phyloP scores from a whole-genome alignment of 352 stramenopile species.

The Globisporangium middletonii region DNA sequence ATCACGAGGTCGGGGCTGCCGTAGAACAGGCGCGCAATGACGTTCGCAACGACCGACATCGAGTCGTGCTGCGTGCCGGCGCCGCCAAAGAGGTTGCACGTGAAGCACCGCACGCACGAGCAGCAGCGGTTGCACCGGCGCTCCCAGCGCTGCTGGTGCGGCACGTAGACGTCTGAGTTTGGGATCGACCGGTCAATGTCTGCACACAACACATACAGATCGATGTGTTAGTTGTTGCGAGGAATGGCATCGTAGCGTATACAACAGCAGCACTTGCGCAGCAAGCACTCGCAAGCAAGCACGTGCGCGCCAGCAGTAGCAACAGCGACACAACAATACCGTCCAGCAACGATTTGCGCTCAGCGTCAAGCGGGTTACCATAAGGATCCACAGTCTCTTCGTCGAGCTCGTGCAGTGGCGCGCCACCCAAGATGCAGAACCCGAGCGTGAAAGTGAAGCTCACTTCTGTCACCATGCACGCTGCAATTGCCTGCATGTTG shows the following conservation, averaged over 20 bases:
- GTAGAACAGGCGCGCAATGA: slow-evolving; percentile 82
- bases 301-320: slow-evolving; percentile 8
- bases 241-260: background rate
- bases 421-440: slow-evolving; percentile 58
- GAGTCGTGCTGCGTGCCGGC: slow-evolving; percentile 80
- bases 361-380: slow-evolving; percentile 65
- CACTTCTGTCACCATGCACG: slow-evolving; percentile 57
- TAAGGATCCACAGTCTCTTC: slow-evolving; percentile 31
- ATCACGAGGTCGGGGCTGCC: slow-evolving; percentile 84
- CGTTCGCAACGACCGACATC: slow-evolving; percentile 84
- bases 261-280: background rate
- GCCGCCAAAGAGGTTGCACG: slow-evolving; percentile 83
- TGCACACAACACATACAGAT: slow-evolving; percentile 12
- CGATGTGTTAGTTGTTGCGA: background rate
- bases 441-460: slow-evolving; percentile 66
- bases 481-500: slow-evolving; percentile 37
- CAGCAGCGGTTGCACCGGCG: slow-evolving; percentile 72
- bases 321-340: slow-evolving; percentile 31
- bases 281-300: background rate
- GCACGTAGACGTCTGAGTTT: slow-evolving; percentile 80
- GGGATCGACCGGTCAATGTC: slow-evolving; percentile 52
- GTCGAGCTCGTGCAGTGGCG: slow-evolving; percentile 22
- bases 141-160: slow-evolving; percentile 70
- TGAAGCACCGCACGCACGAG: slow-evolving; percentile 76
- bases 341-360: slow-evolving; percentile 72